Base-by-base conservation (phyloP, 2,329 filamentous ascomycete genomes). In the Hawksworthiomyces lignivorus region DNA sequence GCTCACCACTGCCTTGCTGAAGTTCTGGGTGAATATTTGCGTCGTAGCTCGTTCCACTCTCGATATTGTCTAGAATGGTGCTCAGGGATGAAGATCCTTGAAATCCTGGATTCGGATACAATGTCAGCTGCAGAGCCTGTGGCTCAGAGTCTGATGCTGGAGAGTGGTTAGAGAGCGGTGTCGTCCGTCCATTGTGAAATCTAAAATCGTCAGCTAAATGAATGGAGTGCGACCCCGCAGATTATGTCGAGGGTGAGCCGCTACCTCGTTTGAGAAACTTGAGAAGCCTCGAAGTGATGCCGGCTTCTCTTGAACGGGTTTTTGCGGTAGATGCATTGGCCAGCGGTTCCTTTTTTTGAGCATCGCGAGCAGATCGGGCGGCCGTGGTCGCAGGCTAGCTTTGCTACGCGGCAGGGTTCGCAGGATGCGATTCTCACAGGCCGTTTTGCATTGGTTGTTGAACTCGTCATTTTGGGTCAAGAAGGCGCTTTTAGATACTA, bases 361-460 rank as follows among this genome's bases (percentile, higher is more conserved):
- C 43, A 45, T 12, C 43, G 43, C n/a, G 33, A 36, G 12, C 43
- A 45, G 4, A 34, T 35, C 5, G 43, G 43, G 2, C 30, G 39
- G 7, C 29, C 31, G 29, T 45, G 43, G 15, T 45, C 43, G 39
- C 43, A 45, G 5, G 43, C 43, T 24, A 39, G 20, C 30, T 45
- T 45, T 5, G 35, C 36, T 24, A 29, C 12, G 8, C 43, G 38
- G 18, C 43, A 45, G 6, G 43, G 43, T 10, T 45, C 43, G 11
- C 43, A 45, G 4, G 43, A 41, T 8, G 43, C 27, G 12, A 44
- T 24, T 22, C 36, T 17, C 19, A 12, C 24, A 26, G 24, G 24
- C 24, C 24, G 24, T 26, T 5, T 57, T 55, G 45, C 79, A 75
- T 33, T 77, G 71, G 29, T 65, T 50, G 10, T 73, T 41, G 5